Base-by-base conservation (phyloP, 164 flowering plant genomes). In the Vitis riparia region DNA sequence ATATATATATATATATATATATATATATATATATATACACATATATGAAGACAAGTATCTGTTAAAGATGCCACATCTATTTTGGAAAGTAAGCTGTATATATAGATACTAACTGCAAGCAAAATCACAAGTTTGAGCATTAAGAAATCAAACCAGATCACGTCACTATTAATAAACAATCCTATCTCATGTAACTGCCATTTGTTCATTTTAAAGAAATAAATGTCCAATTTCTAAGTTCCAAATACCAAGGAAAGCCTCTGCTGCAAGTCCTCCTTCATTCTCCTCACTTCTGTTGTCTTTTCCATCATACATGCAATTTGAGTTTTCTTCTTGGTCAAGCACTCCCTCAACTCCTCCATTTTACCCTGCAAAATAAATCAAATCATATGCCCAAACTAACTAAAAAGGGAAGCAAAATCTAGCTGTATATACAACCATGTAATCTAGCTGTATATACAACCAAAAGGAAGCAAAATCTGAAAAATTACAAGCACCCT, bases 241-340 rank as follows among this genome's bases (percentile, higher is more conserved):
- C 32, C 52, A 63, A 63, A 66, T 88, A 96, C 99, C 94, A 77
- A 50, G 30, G 91, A 68, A 62, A 86, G 79, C 55, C 67, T 71
- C 11, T 91, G 81, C 75, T 82, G 81, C 75, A 89, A 68, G 67
- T 88, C 89, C 37, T 85, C 88, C 85, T 86, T 86, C 86, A 59
- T 79, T 75, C 81, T 84, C 70, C 82, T 86, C 53, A 87, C 87
- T 84, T 90, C 89, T 44, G 87, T 74, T 65, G 96, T 88, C 71
- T 73, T 87, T 44, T 88, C 86, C 79, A 87, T 75, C 94, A 96
- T 78, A 50, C 29, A 12, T n/a, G 83, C 84, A 79, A 87, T 85
- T 69, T 85, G 82, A 57, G 75, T 64, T 82, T 82, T 96, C 84
- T 85, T 92, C 66, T 84, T 55, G 9, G 70, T 58, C 50, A 86